These are phyloP conservation scores for Lathyrus tuberosus DNA, from an alignment of 306 rosid genomes.

Conservation along the genomic window DNA sequence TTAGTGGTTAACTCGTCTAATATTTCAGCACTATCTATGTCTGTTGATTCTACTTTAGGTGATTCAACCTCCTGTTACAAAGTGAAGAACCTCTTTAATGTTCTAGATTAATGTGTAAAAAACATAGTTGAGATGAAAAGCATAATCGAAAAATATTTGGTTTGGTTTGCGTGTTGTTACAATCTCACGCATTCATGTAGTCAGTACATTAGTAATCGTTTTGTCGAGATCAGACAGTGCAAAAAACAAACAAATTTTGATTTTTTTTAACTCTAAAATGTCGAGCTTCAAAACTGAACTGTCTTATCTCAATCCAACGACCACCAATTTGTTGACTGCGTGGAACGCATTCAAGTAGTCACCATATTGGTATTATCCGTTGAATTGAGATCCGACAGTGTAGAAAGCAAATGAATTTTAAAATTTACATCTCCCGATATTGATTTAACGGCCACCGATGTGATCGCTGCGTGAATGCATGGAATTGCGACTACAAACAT, in stretches of 20 bases:
- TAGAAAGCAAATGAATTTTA: too few relatives aligned
- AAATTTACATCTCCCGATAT: too few relatives aligned
- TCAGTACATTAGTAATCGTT: not conserved
- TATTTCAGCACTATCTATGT: slow-evolving; percentile 69
- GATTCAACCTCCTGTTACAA: slow-evolving; percentile 55
- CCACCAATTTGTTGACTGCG: too few relatives aligned
- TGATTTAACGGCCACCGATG: too few relatives aligned
- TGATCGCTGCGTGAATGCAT: too few relatives aligned
- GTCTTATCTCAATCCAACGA: too few relatives aligned
- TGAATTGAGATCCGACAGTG: too few relatives aligned
- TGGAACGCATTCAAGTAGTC: too few relatives aligned
- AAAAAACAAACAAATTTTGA: not conserved
- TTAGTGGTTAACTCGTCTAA: slow-evolving; percentile 73
- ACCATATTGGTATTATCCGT: too few relatives aligned
- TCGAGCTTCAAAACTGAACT: too few relatives aligned
- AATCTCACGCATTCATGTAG: not conserved
- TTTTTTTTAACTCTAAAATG: too few relatives aligned
- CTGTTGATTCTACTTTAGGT: slow-evolving; percentile 38
- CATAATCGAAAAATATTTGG: not conserved
- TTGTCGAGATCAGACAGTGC: not conserved
- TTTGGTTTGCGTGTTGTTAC: not conserved
- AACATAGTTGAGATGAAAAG: not conserved
- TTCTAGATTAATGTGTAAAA: not conserved
- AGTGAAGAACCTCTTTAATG: not conserved
- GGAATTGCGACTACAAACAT: not conserved